phyloP scores from a whole-genome alignment of 1,284 basidiomycete genomes.

The Melanopsichium pennsylvanicum region DNA sequence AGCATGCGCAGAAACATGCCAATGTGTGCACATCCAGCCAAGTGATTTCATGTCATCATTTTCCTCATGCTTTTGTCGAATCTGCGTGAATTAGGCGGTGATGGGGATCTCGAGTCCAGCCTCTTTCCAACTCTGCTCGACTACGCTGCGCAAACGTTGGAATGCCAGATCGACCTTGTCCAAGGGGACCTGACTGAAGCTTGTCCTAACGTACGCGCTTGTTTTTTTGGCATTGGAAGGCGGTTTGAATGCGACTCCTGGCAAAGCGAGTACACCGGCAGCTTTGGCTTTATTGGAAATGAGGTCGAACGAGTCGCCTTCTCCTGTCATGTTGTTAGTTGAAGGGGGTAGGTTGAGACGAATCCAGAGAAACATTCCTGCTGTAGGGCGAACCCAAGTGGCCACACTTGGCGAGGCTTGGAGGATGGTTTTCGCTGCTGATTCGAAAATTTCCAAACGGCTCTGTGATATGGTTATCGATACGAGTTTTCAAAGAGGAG shows the following conservation, averaged over 20 bases:
- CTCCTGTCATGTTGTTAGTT: background rate
- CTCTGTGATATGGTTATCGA: constrained; percentile 5
- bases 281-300: constrained; percentile 80
- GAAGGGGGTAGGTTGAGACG: constrained; percentile 57
- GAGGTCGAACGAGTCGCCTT: constrained; percentile 77
- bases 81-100: too few species aligned
- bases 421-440: constrained; percentile 15
- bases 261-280: constrained; percentile 87
- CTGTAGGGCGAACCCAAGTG: constrained; percentile 80
- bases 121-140: constrained; percentile 57
- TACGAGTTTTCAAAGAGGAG: too few species aligned
- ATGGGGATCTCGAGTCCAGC: constrained; percentile 38
- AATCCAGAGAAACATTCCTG: constrained; percentile 72
- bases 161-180: constrained; percentile 56
- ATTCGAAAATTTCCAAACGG: constrained; percentile 30
- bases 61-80: background rate
- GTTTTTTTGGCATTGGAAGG: constrained; percentile 4
- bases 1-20: too few species aligned
- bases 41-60: background rate
- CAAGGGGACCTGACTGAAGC: constrained; percentile 57
- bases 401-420: constrained; percentile 32
- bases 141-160: constrained; percentile 44
- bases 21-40: too few species aligned
- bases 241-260: constrained; percentile 70
- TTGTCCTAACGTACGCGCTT: constrained; percentile 56